phyloP scores from a whole-genome alignment of 306 rosid species.

The Bauhinia variegata region DNA sequence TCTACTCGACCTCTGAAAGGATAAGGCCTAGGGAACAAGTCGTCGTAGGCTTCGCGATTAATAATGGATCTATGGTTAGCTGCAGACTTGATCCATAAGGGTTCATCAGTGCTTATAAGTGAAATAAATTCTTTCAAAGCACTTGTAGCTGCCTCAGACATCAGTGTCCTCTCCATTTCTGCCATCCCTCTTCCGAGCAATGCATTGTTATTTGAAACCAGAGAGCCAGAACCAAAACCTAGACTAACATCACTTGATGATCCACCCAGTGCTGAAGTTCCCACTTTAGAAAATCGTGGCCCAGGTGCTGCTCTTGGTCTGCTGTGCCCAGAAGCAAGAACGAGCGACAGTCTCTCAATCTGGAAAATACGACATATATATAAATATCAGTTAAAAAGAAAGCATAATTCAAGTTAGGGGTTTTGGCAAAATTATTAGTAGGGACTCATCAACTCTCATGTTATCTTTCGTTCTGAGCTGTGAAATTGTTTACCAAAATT shows the following conservation, averaged over 20 bases:
- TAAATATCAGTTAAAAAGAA: no score
- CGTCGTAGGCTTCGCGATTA: conserved; percentile 52
- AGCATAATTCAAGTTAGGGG: no score
- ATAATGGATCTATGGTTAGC: conserved; percentile 39
- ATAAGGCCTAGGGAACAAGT: conserved; percentile 29
- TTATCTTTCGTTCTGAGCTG: no score
- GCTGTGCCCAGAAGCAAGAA: conserved; percentile 26
- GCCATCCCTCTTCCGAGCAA: conserved; percentile 6
- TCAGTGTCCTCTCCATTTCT: conserved; percentile 43
- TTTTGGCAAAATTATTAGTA: no score
- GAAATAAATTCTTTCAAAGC: conserved; percentile 60
- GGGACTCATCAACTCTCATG: no score
- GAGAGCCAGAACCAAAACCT: conserved; percentile 6
- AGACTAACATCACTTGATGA: neutral
- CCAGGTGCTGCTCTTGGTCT: no score
- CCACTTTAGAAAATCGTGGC: no score
- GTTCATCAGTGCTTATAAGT: conserved; percentile 49
- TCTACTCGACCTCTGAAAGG: conserved; percentile 42
- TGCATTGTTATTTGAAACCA: neutral
- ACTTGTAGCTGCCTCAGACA: conserved; percentile 46
- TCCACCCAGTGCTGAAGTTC: no score
- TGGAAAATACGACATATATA: conserved; percentile 18
- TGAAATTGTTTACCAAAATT: no score
- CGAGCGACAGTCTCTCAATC: conserved; percentile 49
- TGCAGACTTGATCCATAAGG: conserved; percentile 55